Evolutionary conservation across 257 asterid genomes (phyloP).

Genomic region (Leptodermis oblonga): DNA sequence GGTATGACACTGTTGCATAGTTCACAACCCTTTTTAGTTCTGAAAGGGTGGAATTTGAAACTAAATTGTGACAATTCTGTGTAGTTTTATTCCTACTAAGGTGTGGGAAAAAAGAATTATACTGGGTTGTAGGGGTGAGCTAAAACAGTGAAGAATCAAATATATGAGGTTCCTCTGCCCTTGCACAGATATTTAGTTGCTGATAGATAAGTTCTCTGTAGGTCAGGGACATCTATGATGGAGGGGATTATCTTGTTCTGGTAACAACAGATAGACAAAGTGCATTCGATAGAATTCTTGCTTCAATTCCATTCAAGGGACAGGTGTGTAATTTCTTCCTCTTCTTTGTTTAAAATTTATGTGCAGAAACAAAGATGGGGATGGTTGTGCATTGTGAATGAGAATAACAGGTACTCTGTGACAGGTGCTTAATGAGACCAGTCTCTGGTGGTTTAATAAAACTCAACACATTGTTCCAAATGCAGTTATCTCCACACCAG

Average conservation of each 20-base stretch:
- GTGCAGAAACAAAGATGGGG: neutral
- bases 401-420: conserved; percentile 7
- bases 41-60: neutral
- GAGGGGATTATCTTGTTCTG: conserved; percentile 72
- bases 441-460: conserved; percentile 87
- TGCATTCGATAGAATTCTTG: conserved; percentile 93
- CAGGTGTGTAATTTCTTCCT: conserved; percentile 40
- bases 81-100: neutral
- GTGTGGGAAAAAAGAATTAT: neutral
- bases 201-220: conserved; percentile 23
- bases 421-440: conserved; percentile 91
- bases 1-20: neutral
- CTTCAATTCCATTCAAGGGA: conserved; percentile 94
- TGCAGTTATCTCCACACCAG: conserved; percentile 81
- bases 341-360: neutral
- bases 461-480: conserved; percentile 81
- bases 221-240: conserved; percentile 94
- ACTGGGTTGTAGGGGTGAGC: neutral
- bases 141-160: neutral
- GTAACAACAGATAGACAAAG: conserved; percentile 95
- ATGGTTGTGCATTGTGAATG: neutral
- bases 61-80: neutral
- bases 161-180: neutral
- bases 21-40: neutral
- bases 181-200: neutral